Percentiles rank a stretch among this genome's conserved stretches.
These are phyloP conservation scores for Candida incommunis DNA, from an alignment of 805 yeast species.

Conservation along the genomic window DNA sequence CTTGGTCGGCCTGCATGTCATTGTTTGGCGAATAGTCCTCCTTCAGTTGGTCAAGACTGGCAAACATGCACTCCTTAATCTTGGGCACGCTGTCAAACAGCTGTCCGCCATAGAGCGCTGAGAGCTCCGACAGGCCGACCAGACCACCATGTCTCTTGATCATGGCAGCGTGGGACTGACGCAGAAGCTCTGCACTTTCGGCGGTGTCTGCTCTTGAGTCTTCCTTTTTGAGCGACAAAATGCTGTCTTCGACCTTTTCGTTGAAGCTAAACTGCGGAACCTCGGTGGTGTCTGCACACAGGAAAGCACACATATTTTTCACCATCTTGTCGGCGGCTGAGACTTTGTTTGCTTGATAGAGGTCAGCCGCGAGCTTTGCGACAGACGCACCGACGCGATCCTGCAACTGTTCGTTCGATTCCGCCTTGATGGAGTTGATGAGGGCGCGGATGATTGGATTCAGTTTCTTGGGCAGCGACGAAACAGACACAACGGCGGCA, in stretches of 20 bases:
- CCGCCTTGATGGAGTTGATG: conserved; percentile 84
- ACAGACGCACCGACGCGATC: conserved; percentile 55
- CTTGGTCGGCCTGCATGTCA: conserved; percentile 26
- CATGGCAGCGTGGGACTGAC: conserved; percentile 56
- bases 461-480: conserved; percentile 62
- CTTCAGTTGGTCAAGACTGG: conserved; percentile 36
- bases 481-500: conserved; percentile 49
- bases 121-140: conserved; percentile 46
- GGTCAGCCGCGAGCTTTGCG: conserved; percentile 44
- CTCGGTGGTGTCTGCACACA: conserved; percentile 91
- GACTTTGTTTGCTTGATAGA: conserved; percentile 42
- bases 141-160: conserved; percentile 79
- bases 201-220: conserved; percentile 50
- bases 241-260: conserved; percentile 34
- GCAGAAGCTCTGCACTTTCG: conserved; percentile 32
- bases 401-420: conserved; percentile 54
- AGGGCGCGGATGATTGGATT: conserved; percentile 79
- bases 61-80: conserved; percentile 48
- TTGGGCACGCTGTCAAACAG: conserved; percentile 55
- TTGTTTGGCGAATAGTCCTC: conserved; percentile 6
- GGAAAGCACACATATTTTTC: conserved; percentile 79
- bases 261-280: conserved; percentile 83
- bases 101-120: conserved; percentile 35
- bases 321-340: conserved; percentile 79
- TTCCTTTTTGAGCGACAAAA: conserved; percentile 68